Evolutionary conservation across 352 stramenopile genomes (phyloP), one percentile per base, ranked within the genome.

Genomic region (Phytopythium litorale): DNA sequence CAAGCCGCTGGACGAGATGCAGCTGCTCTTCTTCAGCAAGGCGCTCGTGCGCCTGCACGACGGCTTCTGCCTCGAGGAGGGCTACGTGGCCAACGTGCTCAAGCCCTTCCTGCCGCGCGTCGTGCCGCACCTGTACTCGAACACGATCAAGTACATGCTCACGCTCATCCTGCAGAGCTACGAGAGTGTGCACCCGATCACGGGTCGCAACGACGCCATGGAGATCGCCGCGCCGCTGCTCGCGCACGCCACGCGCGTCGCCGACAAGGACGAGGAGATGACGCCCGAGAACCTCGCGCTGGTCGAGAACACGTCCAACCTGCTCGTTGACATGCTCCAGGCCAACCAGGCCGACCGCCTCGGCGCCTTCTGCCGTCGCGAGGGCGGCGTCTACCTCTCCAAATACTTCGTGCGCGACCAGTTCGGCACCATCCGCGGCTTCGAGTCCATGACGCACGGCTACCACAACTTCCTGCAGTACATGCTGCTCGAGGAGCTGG

Each of bases 391-490:
- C 32, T 91, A 92, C 52, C 66, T 95, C 18, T 92, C 84, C 38
- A 95, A 95, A 70, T 95, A 95, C 65, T 95, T 95, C 70, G 87
- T 95, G 48, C 80, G 87, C 16, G 87, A 95, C 59, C 87, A 95
- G 72, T 95, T 95, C 58, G 87, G 87, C 49, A 95, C 87, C 19
- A 95, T 95, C 60, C 84, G 87, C 25, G 87, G 87, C 56, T 93
- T 95, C 42, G 87, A 95, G 58, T 89, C 79, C 2, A 92, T 95
- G 79, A 92, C 84, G 0, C 84, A 95, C 63, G 87, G 87, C n/a
- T 95, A 95, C 60, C 87, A 95, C 76, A 95, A 95, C 66, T 95
- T 95, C 28, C 65, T 95, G 23, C 87, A 95, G 66, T 95, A 92
- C 58, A 95, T 95, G 87, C 66, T 95, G 25, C 62, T 95, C 15